Evolutionary conservation across 805 yeast genomes (phyloP), one percentile per base, ranked within the genome.

Genomic region (Candida loeiensis): DNA sequence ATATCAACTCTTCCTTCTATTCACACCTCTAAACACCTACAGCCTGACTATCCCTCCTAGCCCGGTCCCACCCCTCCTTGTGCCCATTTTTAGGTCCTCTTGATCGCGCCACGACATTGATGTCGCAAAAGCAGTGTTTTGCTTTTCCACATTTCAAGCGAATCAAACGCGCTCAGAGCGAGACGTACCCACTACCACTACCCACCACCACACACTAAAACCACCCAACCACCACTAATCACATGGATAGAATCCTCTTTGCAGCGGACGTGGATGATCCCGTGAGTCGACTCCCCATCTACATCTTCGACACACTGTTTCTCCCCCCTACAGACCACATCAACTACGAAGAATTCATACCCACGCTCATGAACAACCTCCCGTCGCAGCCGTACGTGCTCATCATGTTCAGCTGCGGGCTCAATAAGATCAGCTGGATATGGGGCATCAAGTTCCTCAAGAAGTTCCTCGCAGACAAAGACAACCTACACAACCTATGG

Each of bases 391-490:
- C 80, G 4, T 86, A 82, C 55, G 80, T 81, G 5, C 56, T 91
- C 13, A 75, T 87, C 0, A 76, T 89, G 54, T 82, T 90, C 53
- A 85, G 95, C 28, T 81, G 95, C 24, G 96, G 96, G 0, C 79
- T 91, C 40, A 79, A 62, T 46, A 71, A 74, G 40, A 74, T 77
- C 41, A 68, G 68, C 34, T 80, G 95, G 89, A 70, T 82, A 6
- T 83, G 88, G 76, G 85, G 88, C 11, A 54, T 75, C 36, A 71
- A 69, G 50, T 69, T 77, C 34, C 55, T 77, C 33, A 73, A 70
- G 45, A 62, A 76, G 46, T 71, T 91, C 19, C 79, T 91, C 2
- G 71, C 74, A 12, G 69, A 69, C 4, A 62, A 72, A 32, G 75
- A 77, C 44, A 73, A 74, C 38, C 69, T 75, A 29, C 48, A 53